Evolutionary conservation across 345 rosid genomes (phyloP), one percentile per base, ranked within the genome.

Genomic region (Citrus sinensis): DNA sequence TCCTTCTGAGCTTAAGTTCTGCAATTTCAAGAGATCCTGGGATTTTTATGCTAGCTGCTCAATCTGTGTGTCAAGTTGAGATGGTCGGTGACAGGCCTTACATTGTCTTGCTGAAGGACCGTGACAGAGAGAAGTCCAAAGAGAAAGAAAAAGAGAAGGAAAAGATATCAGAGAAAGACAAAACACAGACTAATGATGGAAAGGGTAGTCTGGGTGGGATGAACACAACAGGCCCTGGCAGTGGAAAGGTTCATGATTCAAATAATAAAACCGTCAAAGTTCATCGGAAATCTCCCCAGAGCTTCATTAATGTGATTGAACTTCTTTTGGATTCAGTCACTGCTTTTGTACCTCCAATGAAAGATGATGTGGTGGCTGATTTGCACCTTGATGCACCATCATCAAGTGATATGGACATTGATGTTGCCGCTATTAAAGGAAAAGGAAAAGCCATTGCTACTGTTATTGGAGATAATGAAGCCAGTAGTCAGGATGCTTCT

Each of bases 1-100:
- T 95, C 68, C 87, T 95, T 74, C 55, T 82, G 66, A 91, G 80
- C 80, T 82, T 95, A 84, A 87, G 85, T 83, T 88, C 94, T 75
- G 99, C 94, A 65, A 88, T 95, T 66, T 83, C 94, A 13, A 89
- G 99, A 59, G 99, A 95, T 89, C 96, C 99, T 27, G 80, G 86
- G 39, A 85, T 88, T 74, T 95, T 95, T 80, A 87, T 95, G 90
- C 89, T 84, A 84, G 96, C 98, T 61, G 97, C 92, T 77, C 88
- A 82, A 73, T 80, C 94, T 77, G 90, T 92, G 73, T 93, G 99
- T 80, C 98, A 91, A 86, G 89, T 95, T 82, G 98, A 95, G 89
- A 95, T 92, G 94, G 93, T 87, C 35, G 99, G 97, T 82, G 99
- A 95, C 64, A 90, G 99, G 84, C 97, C 99, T 54, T 92, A 90